These are phyloP conservation scores for Chaetoceros tenuissimus DNA, from an alignment of 108 stramenopile species.

Conservation along the genomic window DNA sequence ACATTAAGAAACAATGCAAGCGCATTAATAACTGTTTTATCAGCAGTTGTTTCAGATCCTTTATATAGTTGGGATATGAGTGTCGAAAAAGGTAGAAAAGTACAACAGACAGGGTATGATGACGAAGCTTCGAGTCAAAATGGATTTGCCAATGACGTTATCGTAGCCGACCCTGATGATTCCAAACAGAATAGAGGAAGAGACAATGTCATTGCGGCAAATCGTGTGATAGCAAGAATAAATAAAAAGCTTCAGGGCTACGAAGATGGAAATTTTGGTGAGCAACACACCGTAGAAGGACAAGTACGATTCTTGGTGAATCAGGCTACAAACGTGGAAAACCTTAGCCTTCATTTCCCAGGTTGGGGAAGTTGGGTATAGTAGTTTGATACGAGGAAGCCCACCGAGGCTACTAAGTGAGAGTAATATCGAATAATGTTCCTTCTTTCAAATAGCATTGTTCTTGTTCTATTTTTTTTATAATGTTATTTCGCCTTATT, in stretches of 20 bases:
- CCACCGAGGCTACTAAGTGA: no score
- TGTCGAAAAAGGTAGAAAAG: constrained; percentile 47
- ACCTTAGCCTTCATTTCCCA: constrained; percentile 71
- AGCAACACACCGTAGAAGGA: constrained; percentile 88
- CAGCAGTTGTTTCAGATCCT: constrained; percentile 92
- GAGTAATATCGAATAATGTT: no score
- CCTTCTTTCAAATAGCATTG: no score
- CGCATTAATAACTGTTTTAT: constrained; percentile 85
- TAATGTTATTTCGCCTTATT: no score
- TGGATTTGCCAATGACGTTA: constrained; percentile 12
- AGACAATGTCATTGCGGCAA: constrained; percentile 43
- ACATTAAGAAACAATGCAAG: constrained; percentile 73
- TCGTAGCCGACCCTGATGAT: not conserved
- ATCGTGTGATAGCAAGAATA: constrained; percentile 67
- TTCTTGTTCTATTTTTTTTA: no score
- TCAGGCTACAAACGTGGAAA: constrained; percentile 84
- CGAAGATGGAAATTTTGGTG: constrained; percentile 88
- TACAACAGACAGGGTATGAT: constrained; percentile 29
- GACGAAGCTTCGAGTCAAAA: constrained; percentile 11
- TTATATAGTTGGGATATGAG: constrained; percentile 90
- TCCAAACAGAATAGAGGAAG: constrained; percentile 2
- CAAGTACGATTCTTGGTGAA: constrained; percentile 93
- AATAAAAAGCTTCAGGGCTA: constrained; percentile 94
- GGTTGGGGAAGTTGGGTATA: constrained; percentile 95
- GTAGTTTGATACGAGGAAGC: no score